These are phyloP conservation scores for Spathaspora girioi DNA, from an alignment of 805 yeast genomes.

Conservation along the genomic window DNA sequence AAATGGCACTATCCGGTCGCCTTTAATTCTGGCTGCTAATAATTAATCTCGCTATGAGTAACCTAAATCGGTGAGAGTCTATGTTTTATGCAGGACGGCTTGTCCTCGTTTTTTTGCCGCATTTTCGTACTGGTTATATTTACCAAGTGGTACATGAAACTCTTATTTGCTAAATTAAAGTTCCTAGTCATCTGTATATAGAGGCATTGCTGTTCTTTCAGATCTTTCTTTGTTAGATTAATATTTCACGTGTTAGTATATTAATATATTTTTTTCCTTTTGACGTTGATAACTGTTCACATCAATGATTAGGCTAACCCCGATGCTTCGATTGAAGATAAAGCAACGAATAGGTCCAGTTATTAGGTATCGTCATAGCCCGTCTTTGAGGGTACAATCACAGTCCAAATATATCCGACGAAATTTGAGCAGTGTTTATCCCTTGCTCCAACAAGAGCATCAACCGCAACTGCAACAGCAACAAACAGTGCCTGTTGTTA, in stretches of 20 bases:
- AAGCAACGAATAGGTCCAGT: not conserved
- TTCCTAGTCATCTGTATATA: not conserved
- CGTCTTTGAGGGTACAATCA: not conserved
- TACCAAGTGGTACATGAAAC: not conserved
- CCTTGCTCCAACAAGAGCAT: not conserved
- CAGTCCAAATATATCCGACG: not conserved
- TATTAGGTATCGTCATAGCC: not conserved
- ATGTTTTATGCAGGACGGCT: not conserved
- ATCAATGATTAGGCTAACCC: not conserved
- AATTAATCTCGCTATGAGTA: not conserved
- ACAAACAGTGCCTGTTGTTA: not conserved
- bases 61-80: not conserved
- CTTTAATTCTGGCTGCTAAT: not conserved
- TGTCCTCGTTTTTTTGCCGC: not conserved
- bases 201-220: not conserved
- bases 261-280: too few species aligned
- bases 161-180: not conserved
- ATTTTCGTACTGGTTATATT: not conserved
- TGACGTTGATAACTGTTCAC: not conserved
- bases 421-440: not conserved
- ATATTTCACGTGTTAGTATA: not conserved
- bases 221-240: not conserved
- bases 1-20: not conserved
- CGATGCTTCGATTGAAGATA: not conserved
- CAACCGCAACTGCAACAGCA: not conserved